Percentiles rank a stretch among this genome's conserved stretches.
phyloP scores from a whole-genome alignment of 1,139 yeast species.

The Scheffersomyces cryptocercus region DNA sequence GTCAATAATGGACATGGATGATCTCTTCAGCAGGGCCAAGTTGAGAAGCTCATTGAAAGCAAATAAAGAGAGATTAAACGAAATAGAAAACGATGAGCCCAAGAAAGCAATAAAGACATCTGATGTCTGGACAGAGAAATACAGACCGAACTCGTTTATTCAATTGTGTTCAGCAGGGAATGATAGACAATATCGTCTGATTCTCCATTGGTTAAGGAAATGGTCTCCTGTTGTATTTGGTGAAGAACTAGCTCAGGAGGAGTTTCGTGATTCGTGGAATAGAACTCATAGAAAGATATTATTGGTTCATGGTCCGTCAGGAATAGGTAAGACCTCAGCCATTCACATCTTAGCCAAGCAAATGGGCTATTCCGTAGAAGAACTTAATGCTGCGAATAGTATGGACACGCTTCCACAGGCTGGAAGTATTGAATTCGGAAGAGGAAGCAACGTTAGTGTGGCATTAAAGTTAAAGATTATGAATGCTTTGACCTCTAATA shows the following conservation, averaged over 20 bases:
- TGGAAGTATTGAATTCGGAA: conserved; percentile 56
- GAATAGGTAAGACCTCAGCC: conserved; percentile 91
- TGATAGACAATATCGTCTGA: conserved; percentile 70
- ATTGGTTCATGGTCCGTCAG: conserved; percentile 89
- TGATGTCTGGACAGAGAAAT: conserved; percentile 74
- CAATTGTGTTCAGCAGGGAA: conserved; percentile 72
- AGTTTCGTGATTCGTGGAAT: conserved; percentile 53
- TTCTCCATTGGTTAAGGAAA: conserved; percentile 76
- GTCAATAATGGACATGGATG: conserved; percentile 30
- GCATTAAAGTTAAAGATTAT: conserved; percentile 53
- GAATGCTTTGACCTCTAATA: conserved; percentile 68
- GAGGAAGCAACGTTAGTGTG: conserved; percentile 44
- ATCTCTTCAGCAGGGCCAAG: conserved; percentile 29
- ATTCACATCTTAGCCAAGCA: conserved; percentile 84
- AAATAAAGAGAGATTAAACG: conserved; percentile 13
- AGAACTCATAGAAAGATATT: conserved; percentile 74
- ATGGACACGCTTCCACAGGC: conserved; percentile 39
- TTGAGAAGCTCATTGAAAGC: conserved; percentile 24
- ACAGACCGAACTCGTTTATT: conserved; percentile 71
- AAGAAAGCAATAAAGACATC: neutral
- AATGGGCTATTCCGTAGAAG: conserved; percentile 78
- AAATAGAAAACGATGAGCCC: conserved; percentile 2
- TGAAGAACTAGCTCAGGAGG: conserved; percentile 26
- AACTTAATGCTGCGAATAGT: conserved; percentile 86
- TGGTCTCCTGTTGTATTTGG: conserved; percentile 77